A percentile compares a stretch with the other conserved stretches of the same genome.
phyloP scores from a whole-genome alignment of 768 basidiomycete genomes.

The Saitozyma sp. region DNA sequence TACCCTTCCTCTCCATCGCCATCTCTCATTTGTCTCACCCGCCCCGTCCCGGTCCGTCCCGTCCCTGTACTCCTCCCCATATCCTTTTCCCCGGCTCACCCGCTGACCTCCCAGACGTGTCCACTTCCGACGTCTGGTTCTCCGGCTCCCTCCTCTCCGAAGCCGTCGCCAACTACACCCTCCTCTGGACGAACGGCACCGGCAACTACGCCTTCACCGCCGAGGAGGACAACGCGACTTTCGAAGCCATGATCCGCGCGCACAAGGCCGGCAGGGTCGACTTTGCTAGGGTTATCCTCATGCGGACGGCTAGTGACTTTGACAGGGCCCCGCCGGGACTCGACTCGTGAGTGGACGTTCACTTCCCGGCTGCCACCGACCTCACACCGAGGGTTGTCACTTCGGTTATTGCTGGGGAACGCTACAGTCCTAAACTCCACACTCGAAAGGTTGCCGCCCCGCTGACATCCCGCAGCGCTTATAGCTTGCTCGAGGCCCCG shows the following conservation, averaged over 20 bases:
- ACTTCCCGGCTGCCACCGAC: slow-evolving; percentile 9
- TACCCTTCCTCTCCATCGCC: too few relatives aligned
- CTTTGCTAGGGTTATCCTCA: slow-evolving; percentile 53
- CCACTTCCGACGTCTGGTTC: slow-evolving; percentile 54
- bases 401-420: too few relatives aligned
- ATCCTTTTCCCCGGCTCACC: too few relatives aligned
- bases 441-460: slow-evolving; percentile 14
- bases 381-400: slow-evolving; percentile 41
- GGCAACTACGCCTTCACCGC: slow-evolving; percentile 28
- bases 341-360: slow-evolving; percentile 15
- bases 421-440: too few relatives aligned
- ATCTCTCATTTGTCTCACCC: too few relatives aligned
- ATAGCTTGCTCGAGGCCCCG: slow-evolving; percentile 44
- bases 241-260: slow-evolving; percentile 54
- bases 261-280: slow-evolving; percentile 51
- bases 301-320: slow-evolving; percentile 50
- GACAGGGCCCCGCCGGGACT: slow-evolving; percentile 21
- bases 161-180: slow-evolving; percentile 54
- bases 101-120: slow-evolving; percentile 39
- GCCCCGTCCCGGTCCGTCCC: too few relatives aligned
- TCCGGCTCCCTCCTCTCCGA: slow-evolving; percentile 53
- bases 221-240: slow-evolving; percentile 56
- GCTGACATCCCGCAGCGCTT: slow-evolving; percentile 24
- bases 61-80: too few relatives aligned
- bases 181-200: slow-evolving; percentile 48